A percentile compares a stretch with the other conserved stretches of the same genome.
Conservation (phyloP, 2,329 filamentous ascomycete species). For the Aspergillus sp. region DNA sequence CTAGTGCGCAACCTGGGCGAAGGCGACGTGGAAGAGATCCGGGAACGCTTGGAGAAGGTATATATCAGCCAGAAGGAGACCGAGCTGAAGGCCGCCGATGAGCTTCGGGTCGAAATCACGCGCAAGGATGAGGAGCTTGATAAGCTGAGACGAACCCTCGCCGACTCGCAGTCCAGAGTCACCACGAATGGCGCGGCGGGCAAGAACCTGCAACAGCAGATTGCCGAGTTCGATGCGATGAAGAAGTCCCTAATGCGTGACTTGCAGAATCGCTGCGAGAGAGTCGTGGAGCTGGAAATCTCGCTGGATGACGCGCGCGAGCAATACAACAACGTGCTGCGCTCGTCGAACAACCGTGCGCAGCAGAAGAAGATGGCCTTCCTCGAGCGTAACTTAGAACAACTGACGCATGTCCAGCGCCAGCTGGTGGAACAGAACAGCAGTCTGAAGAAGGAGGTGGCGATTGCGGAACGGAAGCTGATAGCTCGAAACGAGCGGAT, state of each 20-base stretch:
- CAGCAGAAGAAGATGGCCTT: conserved; percentile 99
- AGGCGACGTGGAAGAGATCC: conserved; percentile 74
- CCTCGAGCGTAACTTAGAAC: conserved; percentile 93
- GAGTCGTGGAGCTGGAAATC: conserved; percentile 96
- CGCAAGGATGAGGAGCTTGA: conserved; percentile 74
- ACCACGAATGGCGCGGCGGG: conserved; percentile 50
- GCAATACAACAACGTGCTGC: conserved; percentile 97
- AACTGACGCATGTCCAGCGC: conserved; percentile 91
- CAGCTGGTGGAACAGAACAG: conserved; percentile 98
- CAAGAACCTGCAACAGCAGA: conserved; percentile 94
- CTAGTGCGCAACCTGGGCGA: conserved; percentile 70
- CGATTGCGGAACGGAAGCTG: conserved; percentile 93
- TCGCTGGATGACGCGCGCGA: conserved; percentile 93
- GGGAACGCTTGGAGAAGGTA: conserved; percentile 65
- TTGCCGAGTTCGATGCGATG: conserved; percentile 98
- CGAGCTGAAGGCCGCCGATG: conserved; percentile 63
- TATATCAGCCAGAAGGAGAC: conserved; percentile 66
- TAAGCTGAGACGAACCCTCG: conserved; percentile 69
- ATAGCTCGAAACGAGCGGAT: conserved; percentile 96
- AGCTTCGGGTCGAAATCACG: conserved; percentile 64
- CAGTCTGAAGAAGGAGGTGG: conserved; percentile 95
- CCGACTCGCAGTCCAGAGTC: conserved; percentile 51
- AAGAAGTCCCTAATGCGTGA: conserved; percentile 99
- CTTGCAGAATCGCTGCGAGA: conserved; percentile 94
- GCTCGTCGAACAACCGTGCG: conserved; percentile 92